Evolutionary conservation across 106 monocot genomes (phyloP), one percentile per base, ranked within the genome.

Genomic region (Apostasia shenzhenica): DNA sequence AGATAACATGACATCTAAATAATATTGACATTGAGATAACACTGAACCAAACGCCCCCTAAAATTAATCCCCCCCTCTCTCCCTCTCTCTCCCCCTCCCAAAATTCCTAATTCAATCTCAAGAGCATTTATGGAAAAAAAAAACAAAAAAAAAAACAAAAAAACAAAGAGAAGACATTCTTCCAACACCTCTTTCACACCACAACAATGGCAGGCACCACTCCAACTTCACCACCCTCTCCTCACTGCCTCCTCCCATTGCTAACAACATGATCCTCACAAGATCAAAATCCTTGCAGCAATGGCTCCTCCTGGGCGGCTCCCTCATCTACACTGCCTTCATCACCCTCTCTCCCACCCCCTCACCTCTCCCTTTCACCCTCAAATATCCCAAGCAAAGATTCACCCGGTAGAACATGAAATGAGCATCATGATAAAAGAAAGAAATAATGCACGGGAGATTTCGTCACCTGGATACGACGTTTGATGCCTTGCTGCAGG

Each of bases 241-340:
- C 4, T 26, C 45, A 64, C n/a, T 64, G 45, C 64, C 64, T 64
- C n/a, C 13, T 64, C 45, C 43, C 10, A 46, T 47, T 46, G 46
- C 64, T 14, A 45, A 26, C 64, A 64, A 64, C 11, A 64, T 64
- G 64, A 64, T 48, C 64, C 44, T 64, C 4, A 37, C 5, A 6
- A 46, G 11, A 64, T 64, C 48, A 45, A 64, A n/a, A 47, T n/a
- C 3, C 44, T 64, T 48, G 14, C 26, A 40, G 2, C 48, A n/a
- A 49, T 67, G 67, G 67, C 0, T 67, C 50, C 50, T 67, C 26
- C 2, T 67, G 8, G 57, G 57, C 50, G 46, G 26, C 50, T 37
- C 50, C 14, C 0, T 67, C 50, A 38, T 67, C 37, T 49, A 37
- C 67, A 14, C 40, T 26, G 14, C 37, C 67, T 67, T 61, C 38